Percentiles rank a stretch among this genome's conserved stretches.
Conservation (phyloP, 345 rosid species). For the Eucalyptus erythrocorys region DNA sequence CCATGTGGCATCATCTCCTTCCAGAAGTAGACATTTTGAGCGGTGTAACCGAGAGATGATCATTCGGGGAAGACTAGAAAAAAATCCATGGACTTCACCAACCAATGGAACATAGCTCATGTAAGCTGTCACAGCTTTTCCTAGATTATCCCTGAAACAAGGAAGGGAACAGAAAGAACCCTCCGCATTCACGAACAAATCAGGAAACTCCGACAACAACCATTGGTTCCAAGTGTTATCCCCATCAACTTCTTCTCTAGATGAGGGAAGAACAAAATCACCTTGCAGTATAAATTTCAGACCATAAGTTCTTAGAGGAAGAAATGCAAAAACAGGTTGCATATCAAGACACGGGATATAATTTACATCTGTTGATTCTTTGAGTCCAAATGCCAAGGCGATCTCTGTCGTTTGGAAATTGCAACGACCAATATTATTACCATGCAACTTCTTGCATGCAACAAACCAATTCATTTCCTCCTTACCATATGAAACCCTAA, state of each 20-base stretch:
- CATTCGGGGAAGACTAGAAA: constrained; percentile 65
- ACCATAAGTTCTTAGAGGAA: constrained; percentile 93
- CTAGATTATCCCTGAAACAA: constrained; percentile 56
- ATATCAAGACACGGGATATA: constrained; percentile 47
- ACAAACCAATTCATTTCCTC: constrained; percentile 85
- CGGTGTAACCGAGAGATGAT: constrained; percentile 46
- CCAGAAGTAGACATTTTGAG: constrained; percentile 66
- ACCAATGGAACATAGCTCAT: constrained; percentile 86
- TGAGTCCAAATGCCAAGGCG: constrained; percentile 66
- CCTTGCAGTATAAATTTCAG: constrained; percentile 91
- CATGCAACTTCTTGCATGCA: constrained; percentile 56
- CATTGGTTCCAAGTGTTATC: constrained; percentile 93
- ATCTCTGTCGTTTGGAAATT: constrained; percentile 68
- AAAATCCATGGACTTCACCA: constrained; percentile 93
- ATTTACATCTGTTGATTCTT: constrained; percentile 43
- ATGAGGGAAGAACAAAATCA: constrained; percentile 89
- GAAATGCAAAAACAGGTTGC: constrained; percentile 91
- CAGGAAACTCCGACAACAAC: constrained; percentile 65
- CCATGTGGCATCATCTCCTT: constrained; percentile 64
- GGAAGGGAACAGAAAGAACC: constrained; percentile 67
- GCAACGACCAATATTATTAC: constrained; percentile 25
- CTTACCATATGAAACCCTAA: constrained; percentile 65
- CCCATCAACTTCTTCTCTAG: constrained; percentile 93
- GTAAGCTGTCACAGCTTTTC: constrained; percentile 69
- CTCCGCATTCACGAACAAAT: constrained; percentile 60